Conservation (phyloP, 2,329 filamentous ascomycete genomes). For the Colletotrichum salicis region DNA sequence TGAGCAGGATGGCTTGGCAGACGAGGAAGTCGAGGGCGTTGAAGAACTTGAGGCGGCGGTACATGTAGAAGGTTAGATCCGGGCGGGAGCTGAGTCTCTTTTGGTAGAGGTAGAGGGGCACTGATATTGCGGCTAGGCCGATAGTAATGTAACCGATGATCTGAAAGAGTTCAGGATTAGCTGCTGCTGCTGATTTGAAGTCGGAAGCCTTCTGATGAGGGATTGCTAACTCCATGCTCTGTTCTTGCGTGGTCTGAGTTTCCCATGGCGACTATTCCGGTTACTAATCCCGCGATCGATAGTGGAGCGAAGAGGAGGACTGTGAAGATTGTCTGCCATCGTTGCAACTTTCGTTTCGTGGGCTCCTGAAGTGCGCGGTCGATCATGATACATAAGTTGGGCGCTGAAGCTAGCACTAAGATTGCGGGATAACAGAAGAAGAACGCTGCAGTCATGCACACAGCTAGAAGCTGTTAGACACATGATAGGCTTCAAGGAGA, state of each 20-base stretch:
- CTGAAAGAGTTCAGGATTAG: neutral
- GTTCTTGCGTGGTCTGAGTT: constrained; percentile 15
- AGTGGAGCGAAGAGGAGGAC: constrained; percentile 11
- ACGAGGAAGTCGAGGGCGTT: constrained; percentile 24
- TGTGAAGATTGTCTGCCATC: constrained; percentile 24
- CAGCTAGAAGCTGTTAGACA: neutral
- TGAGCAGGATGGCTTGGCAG: constrained; percentile 29
- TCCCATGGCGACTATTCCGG: constrained; percentile 17
- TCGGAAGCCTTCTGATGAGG: too few relatives aligned
- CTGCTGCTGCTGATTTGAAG: too few relatives aligned
- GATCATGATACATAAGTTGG: constrained; percentile 25
- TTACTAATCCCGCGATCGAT: neutral
- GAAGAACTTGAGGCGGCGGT: constrained; percentile 24
- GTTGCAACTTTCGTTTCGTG: constrained; percentile 9
- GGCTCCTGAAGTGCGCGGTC: constrained; percentile 21
- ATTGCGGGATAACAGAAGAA: constrained; percentile 27
- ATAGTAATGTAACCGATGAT: constrained; percentile 22
- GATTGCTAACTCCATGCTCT: constrained; percentile 9
- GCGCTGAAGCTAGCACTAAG: constrained; percentile 14
- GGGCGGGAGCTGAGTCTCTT: constrained; percentile 11
- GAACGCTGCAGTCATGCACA: constrained; percentile 20
- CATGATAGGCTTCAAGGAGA: neutral
- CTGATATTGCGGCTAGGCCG: constrained; percentile 5
- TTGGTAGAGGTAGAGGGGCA: constrained; percentile 29
- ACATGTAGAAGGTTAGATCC: constrained; percentile 26